These are phyloP conservation scores for Blastobotrys raffinosifermentans DNA, from an alignment of 1,139 yeast genomes.

Conservation along the genomic window DNA sequence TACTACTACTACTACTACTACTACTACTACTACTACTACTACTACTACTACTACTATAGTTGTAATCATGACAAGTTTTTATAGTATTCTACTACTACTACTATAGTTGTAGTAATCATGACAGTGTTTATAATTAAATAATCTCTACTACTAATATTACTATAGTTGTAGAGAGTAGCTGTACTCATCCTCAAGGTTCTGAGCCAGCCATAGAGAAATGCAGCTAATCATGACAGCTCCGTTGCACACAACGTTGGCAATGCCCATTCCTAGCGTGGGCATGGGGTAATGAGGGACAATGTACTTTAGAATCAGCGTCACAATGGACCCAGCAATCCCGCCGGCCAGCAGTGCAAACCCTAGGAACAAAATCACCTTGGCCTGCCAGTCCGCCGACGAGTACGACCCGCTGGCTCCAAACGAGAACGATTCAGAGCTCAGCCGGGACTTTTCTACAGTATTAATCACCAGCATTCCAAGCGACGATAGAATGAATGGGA, in stretches of 20 bases:
- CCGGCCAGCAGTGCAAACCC: slow-evolving; percentile 94
- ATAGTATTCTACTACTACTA: background rate
- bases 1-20: too few species aligned
- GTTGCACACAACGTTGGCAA: slow-evolving; percentile 78
- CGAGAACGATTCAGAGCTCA: slow-evolving; percentile 50
- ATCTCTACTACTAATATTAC: too few species aligned
- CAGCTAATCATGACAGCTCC: slow-evolving; percentile 81
- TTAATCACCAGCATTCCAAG: slow-evolving; percentile 90
- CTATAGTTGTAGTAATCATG: background rate
- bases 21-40: too few species aligned
- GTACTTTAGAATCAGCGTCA: slow-evolving; percentile 80
- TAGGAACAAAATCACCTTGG: slow-evolving; percentile 77
- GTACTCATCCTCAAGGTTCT: slow-evolving; percentile 91
- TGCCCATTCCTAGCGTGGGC: slow-evolving; percentile 95
- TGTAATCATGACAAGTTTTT: too few species aligned
- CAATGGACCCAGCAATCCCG: slow-evolving; percentile 88
- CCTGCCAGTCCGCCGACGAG: slow-evolving; percentile 79
- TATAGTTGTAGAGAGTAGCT: slow-evolving; percentile 81
- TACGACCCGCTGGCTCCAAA: slow-evolving; percentile 38
- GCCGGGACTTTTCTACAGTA: slow-evolving; percentile 79
- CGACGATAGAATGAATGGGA: slow-evolving; percentile 83
- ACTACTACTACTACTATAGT: too few species aligned
- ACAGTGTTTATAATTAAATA: too few species aligned
- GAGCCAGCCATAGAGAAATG: slow-evolving; percentile 84
- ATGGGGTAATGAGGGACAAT: slow-evolving; percentile 67